phyloP scores from a whole-genome alignment of 805 yeast genomes.

The Clavispora santaluciae region DNA sequence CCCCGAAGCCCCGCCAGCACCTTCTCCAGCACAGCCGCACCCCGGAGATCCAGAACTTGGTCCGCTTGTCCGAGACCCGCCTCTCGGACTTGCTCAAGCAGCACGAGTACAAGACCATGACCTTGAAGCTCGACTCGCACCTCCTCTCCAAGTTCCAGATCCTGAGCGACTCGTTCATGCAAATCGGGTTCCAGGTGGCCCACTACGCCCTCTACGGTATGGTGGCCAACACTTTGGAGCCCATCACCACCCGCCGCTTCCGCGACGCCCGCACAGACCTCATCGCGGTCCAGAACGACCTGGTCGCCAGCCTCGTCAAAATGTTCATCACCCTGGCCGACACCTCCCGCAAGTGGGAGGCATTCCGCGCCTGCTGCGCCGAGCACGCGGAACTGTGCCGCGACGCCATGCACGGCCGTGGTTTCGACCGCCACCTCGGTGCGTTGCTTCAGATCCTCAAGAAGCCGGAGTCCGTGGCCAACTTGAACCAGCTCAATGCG shows the following conservation, averaged over 20 bases:
- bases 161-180: slow-evolving; percentile 48
- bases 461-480: slow-evolving; percentile 32
- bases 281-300: slow-evolving; percentile 58
- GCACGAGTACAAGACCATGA: slow-evolving; percentile 47
- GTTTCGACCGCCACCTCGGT: slow-evolving; percentile 69
- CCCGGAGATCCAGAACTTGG: slow-evolving; percentile 43
- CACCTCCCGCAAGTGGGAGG: slow-evolving; percentile 43
- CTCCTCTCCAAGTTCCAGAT: slow-evolving; percentile 37
- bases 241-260: slow-evolving; percentile 64
- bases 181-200: slow-evolving; percentile 48
- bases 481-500: slow-evolving; percentile 38
- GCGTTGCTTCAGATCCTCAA: slow-evolving; percentile 56
- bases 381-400: slow-evolving; percentile 46
- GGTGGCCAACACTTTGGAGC: slow-evolving; percentile 46
- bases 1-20: slow-evolving; percentile 32
- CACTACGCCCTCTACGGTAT: slow-evolving; percentile 53
- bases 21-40: slow-evolving; percentile 34
- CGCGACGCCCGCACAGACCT: slow-evolving; percentile 67
- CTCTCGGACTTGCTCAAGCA: slow-evolving; percentile 54
- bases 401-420: slow-evolving; percentile 55
- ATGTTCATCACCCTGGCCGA: slow-evolving; percentile 55
- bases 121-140: slow-evolving; percentile 31
- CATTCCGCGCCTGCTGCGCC: slow-evolving; percentile 46
- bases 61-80: slow-evolving; percentile 55
- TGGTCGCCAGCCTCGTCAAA: slow-evolving; percentile 50